Conservation (phyloP, 768 basidiomycete genomes). For the Termitomyces sp. region DNA sequence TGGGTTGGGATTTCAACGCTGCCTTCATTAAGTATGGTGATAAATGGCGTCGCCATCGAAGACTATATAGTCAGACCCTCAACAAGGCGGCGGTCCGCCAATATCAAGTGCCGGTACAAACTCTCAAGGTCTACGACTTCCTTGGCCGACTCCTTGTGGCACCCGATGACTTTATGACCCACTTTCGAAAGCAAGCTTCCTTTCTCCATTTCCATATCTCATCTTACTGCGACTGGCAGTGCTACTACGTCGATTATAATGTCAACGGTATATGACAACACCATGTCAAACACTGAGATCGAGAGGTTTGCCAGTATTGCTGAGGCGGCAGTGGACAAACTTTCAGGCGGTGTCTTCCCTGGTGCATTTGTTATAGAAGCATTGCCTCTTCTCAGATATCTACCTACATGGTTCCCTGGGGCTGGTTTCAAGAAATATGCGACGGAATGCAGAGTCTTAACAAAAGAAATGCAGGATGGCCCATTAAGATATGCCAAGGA, state of each 20-base stretch:
- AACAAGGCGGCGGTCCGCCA: slow-evolving; percentile 12
- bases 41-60: slow-evolving; percentile 26
- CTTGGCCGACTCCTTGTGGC: slow-evolving; percentile 12
- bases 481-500: slow-evolving; percentile 12
- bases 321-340: slow-evolving; percentile 15
- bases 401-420: slow-evolving; percentile 36
- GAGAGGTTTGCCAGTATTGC: slow-evolving; percentile 21
- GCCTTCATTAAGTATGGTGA: slow-evolving; percentile 25
- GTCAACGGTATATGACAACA: slow-evolving; percentile 25
- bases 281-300: slow-evolving; percentile 15
- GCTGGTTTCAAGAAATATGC: slow-evolving; percentile 21
- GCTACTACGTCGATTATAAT: slow-evolving; percentile 13
- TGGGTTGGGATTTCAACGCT: slow-evolving; percentile 29
- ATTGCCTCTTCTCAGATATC: slow-evolving; percentile 27
- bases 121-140: slow-evolving; percentile 20
- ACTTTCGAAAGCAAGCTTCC: slow-evolving; percentile 6
- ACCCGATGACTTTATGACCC: slow-evolving; percentile 15
- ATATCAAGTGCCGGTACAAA: slow-evolving; percentile 21
- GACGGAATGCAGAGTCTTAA: not conserved
- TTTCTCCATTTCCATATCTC: not conserved
- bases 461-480: slow-evolving; percentile 10
- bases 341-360: slow-evolving; percentile 12
- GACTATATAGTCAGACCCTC: slow-evolving; percentile 25
- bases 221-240: not conserved
- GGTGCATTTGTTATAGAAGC: slow-evolving; percentile 22